Conservation (phyloP, 1,284 basidiomycete genomes). For the Cryptococcus sp. region DNA sequence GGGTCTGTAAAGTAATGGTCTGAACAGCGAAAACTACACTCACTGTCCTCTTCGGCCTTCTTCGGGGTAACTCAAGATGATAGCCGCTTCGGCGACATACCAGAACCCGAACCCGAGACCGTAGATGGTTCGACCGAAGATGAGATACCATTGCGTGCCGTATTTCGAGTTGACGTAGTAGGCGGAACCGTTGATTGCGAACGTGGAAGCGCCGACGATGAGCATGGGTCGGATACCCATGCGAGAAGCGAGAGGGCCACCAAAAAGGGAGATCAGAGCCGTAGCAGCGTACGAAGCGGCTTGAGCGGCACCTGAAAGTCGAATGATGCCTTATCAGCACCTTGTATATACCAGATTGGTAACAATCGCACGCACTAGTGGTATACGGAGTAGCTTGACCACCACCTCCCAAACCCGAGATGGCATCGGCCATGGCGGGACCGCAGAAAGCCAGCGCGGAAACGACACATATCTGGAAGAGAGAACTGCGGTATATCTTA, state of each 20-base stretch:
- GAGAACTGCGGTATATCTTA: too few relatives aligned
- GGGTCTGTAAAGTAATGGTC: too few relatives aligned
- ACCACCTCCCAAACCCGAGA: conserved; percentile 33
- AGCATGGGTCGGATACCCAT: conserved; percentile 36
- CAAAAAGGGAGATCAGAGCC: conserved; percentile 28
- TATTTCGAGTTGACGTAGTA: conserved; percentile 18
- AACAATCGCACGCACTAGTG: too few relatives aligned
- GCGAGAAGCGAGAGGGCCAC: conserved; percentile 39
- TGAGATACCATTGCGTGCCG: too few relatives aligned
- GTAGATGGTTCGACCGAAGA: conserved; percentile 7
- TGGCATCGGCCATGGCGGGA: conserved; percentile 36
- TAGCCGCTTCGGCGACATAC: conserved; percentile 39
- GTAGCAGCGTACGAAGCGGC: conserved; percentile 22
- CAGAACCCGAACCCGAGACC: conserved; percentile 26
- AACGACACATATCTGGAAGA: neutral
- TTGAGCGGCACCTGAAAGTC: neutral
- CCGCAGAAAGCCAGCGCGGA: conserved; percentile 28
- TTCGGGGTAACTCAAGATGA: conserved; percentile 40
- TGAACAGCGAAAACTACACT: too few relatives aligned
- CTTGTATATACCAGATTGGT: too few relatives aligned
- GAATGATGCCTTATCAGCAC: too few relatives aligned
- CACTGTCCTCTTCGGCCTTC: conserved; percentile 10
- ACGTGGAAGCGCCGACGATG: conserved; percentile 26
- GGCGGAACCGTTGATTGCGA: conserved; percentile 22
- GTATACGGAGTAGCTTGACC: conserved; percentile 12